Base-by-base conservation (phyloP, 768 basidiomycete genomes). In the Russula sp. region DNA sequence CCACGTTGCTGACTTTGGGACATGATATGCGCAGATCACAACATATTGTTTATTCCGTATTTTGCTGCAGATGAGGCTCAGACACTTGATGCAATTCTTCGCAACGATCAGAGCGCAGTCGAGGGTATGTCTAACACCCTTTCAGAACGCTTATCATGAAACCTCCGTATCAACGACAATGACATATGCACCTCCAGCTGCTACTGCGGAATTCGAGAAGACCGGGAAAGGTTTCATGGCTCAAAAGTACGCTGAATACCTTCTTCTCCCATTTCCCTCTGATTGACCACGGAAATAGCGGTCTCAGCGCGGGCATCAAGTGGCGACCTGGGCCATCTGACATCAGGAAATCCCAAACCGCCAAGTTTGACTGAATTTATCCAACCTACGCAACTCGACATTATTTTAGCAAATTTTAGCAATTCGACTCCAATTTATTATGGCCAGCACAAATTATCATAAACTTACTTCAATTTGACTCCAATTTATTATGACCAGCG, bases 161-260 rank as follows among this genome's bases (percentile, higher is more conserved):
- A 24, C 16, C 18, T 18, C 14, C 6, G 38, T 40, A 40, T 40
- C 38, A 18, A 40, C 16, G n/a, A n/a, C 38, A 40, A 40, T 40
- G 36, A 36, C 36, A 36, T 13, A 36, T 2, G 14, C 46, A 13
- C 0, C 34, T 28, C 28, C 40, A 80, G 78, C 74, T 58, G 74
- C 75, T 70, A 68, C 68, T 36, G 65, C 58, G 22, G 72, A 78
- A 48, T 81, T 75, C 73, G 61, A 70, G 10, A 67, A 69, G 20
- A 71, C 72, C 0, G 84, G 82, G 0, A 76, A 71, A 36, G 84
- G 84, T 2, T 69, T 81, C 48, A 75, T 87, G 68, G 77, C 83
- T 1, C 78, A 81, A 66, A 87, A 83, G 87, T 86, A 34, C 3
- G 78, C 84, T 67, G 54, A 20, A 77, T 6, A 28, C 18, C 14